These are phyloP conservation scores for Urostyla sp. DNA, from an alignment of 73 alveolate genomes.

Conservation along the genomic window DNA sequence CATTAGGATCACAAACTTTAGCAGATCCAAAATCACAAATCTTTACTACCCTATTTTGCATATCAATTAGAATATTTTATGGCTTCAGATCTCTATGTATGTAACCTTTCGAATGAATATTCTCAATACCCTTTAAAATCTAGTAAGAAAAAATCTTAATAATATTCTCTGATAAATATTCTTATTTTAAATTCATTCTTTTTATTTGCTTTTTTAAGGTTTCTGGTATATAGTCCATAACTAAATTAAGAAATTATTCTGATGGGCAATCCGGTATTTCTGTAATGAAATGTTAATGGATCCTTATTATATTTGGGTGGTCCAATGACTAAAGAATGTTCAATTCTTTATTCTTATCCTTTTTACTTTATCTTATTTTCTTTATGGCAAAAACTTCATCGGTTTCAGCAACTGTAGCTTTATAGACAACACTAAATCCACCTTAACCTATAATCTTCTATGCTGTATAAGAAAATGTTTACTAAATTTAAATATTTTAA, in stretches of 20 bases:
- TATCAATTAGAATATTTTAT: conserved; percentile 72
- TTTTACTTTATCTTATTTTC: conserved; percentile 48
- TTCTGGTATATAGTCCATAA: not conserved
- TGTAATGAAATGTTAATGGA: conserved; percentile 21
- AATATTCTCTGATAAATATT: conserved; percentile 9
- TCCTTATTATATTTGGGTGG: conserved; percentile 1
- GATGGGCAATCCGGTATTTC: conserved; percentile 27
- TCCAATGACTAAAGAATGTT: conserved; percentile 50
- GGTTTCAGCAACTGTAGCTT: conserved; percentile 10
- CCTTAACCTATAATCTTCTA: conserved; percentile 71
- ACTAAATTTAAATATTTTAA: too few relatives aligned
- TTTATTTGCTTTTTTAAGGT: conserved; percentile 28
- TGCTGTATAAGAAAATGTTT: too few relatives aligned
- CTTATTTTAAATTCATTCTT: not conserved
- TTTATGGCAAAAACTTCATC: conserved; percentile 37
- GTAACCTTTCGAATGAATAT: conserved; percentile 8
- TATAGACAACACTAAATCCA: conserved; percentile 51
- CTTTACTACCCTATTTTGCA: conserved; percentile 67
- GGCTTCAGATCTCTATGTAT: conserved; percentile 95
- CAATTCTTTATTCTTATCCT: conserved; percentile 68
- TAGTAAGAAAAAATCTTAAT: conserved; percentile 42
- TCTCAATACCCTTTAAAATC: conserved; percentile 1
- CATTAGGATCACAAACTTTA: conserved; percentile 64
- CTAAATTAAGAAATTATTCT: conserved; percentile 6
- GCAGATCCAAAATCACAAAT: conserved; percentile 88